Conservation (phyloP, 2,329 filamentous ascomycete species). For the Trichoderma sp. region DNA sequence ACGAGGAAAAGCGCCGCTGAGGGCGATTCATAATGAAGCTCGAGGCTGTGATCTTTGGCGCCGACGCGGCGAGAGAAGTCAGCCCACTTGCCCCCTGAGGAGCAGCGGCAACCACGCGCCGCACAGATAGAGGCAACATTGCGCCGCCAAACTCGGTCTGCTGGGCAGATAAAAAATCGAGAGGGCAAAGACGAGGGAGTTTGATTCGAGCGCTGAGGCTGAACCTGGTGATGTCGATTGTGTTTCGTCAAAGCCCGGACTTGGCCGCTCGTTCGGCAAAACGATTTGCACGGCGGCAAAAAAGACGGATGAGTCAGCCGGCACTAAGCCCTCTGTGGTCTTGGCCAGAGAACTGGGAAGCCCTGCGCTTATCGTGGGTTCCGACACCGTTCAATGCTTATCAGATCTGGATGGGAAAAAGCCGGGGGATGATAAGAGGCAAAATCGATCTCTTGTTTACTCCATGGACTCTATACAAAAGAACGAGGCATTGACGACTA, state of each 20-base stretch:
- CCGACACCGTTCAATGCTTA: neutral
- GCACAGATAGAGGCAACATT: constrained; percentile 56
- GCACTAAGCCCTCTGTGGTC: constrained; percentile 28
- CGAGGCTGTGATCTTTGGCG: constrained; percentile 38
- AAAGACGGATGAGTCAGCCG: constrained; percentile 13
- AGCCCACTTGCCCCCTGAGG: constrained; percentile 44
- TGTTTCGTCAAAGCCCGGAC: constrained; percentile 35
- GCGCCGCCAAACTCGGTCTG: constrained; percentile 30
- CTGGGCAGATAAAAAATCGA: constrained; percentile 9
- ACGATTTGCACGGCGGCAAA: constrained; percentile 30
- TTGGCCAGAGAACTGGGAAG: constrained; percentile 6
- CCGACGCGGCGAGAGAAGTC: constrained; percentile 41
- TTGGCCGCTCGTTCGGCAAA: constrained; percentile 36
- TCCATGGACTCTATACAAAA: neutral
- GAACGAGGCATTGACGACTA: neutral
- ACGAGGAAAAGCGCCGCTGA: constrained; percentile 58
- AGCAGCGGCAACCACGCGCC: constrained; percentile 49
- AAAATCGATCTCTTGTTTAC: neutral
- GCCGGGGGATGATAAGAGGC: neutral
- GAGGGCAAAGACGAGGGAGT: constrained; percentile 21
- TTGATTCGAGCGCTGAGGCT: constrained; percentile 27
- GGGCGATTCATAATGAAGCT: constrained; percentile 40
- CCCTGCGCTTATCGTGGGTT: constrained; percentile 3
- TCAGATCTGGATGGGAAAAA: constrained; percentile 1
- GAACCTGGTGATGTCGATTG: constrained; percentile 35